phyloP scores from a whole-genome alignment of 2,329 filamentous ascomycete genomes.

The Ceratocystis ficicola region DNA sequence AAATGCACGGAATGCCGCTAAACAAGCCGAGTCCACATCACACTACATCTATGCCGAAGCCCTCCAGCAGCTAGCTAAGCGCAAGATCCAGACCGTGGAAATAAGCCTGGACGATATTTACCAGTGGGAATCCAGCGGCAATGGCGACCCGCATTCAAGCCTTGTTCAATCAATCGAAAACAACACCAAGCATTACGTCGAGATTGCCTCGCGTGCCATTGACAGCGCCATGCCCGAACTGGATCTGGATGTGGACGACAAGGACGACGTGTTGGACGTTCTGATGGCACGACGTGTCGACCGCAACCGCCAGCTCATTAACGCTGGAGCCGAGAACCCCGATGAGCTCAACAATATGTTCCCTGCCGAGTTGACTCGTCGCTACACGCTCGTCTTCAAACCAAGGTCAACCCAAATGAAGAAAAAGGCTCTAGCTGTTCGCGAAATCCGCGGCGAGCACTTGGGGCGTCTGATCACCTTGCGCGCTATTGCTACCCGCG shows the following conservation, averaged over 20 bases:
- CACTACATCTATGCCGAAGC: constrained; percentile 81
- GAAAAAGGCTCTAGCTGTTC: constrained; percentile 65
- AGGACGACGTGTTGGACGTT: constrained; percentile 93
- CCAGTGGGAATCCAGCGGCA: constrained; percentile 60
- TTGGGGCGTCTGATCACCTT: constrained; percentile 88
- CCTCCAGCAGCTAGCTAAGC: constrained; percentile 76
- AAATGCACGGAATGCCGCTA: constrained; percentile 36
- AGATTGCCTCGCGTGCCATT: constrained; percentile 76
- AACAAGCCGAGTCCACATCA: constrained; percentile 40
- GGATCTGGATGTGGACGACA: constrained; percentile 68
- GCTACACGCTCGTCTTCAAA: constrained; percentile 95
- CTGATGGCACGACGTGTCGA: constrained; percentile 85
- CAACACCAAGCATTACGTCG: constrained; percentile 92
- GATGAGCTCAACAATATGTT: constrained; percentile 64
- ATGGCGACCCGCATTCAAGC: constrained; percentile 53
- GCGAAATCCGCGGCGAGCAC: constrained; percentile 85
- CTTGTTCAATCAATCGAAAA: constrained; percentile 74
- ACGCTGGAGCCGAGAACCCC: constrained; percentile 55
- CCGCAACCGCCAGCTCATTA: constrained; percentile 65
- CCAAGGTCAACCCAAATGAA: constrained; percentile 64
- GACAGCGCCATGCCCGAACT: constrained; percentile 76
- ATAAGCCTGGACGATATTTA: constrained; percentile 84
- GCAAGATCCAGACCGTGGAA: constrained; percentile 61
- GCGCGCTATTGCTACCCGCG: constrained; percentile 83
- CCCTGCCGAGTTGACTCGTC: constrained; percentile 77